Percentiles rank a stretch among this genome's conserved stretches.
phyloP scores from a whole-genome alignment of 495 filamentous ascomycete species.

The Daldinia grandis region DNA sequence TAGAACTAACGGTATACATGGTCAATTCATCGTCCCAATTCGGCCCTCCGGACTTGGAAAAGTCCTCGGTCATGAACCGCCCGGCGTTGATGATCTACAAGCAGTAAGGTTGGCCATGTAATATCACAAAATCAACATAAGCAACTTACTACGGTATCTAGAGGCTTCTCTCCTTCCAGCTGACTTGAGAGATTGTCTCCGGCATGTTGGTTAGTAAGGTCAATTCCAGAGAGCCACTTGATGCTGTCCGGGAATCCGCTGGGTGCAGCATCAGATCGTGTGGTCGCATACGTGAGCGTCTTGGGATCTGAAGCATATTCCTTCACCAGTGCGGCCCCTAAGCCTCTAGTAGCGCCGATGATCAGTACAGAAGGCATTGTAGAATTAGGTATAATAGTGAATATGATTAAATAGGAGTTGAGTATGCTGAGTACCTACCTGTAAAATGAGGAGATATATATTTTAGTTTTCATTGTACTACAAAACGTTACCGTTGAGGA shows the following conservation, averaged over 20 bases:
- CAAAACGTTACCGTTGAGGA: neutral
- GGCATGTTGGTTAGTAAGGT: slow-evolving; percentile 50
- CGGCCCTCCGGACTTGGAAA: slow-evolving; percentile 62
- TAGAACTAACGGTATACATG: slow-evolving; percentile 75
- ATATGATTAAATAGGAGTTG: neutral
- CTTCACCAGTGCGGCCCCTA: slow-evolving; percentile 68
- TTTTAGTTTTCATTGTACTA: neutral
- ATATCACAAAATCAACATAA: neutral
- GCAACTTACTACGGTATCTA: slow-evolving; percentile 59
- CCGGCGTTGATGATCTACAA: slow-evolving; percentile 69
- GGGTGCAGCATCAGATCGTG: slow-evolving; percentile 55
- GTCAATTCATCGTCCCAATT: slow-evolving; percentile 70
- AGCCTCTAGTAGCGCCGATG: slow-evolving; percentile 71
- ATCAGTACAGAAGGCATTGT: slow-evolving; percentile 56
- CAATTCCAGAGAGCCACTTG: slow-evolving; percentile 50
- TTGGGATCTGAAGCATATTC: slow-evolving; percentile 62
- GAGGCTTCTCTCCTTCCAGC: slow-evolving; percentile 51
- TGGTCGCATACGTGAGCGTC: slow-evolving; percentile 66
- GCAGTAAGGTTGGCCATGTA: slow-evolving; percentile 3
- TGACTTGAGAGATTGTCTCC: slow-evolving; percentile 55
- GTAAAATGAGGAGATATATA: neutral
- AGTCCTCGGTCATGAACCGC: slow-evolving; percentile 69
- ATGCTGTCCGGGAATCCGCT: slow-evolving; percentile 41
- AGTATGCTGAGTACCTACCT: neutral
- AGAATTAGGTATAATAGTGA: neutral